phyloP scores from a whole-genome alignment of 2,329 filamentous ascomycete species.

The Phoma sp. region DNA sequence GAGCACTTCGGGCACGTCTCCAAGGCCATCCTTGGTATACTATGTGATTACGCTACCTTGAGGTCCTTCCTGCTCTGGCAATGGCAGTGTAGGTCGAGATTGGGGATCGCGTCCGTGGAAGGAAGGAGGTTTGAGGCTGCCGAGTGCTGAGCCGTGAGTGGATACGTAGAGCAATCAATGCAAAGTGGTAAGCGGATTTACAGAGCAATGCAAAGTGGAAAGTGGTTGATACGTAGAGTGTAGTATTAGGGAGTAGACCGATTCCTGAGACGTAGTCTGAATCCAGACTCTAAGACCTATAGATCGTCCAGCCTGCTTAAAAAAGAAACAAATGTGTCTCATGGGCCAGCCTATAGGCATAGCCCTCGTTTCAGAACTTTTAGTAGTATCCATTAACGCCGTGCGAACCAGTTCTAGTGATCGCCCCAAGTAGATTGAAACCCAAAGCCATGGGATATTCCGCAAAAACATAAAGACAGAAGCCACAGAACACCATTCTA shows the following conservation, averaged over 20 bases:
- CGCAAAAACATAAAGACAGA: slow-evolving; percentile 22
- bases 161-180: neutral
- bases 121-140: slow-evolving; percentile 9
- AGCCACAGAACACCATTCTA: slow-evolving; percentile 37
- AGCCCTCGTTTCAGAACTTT: slow-evolving; percentile 30
- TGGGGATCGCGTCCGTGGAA: slow-evolving; percentile 10
- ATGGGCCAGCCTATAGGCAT: slow-evolving; percentile 21
- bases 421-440: slow-evolving; percentile 16
- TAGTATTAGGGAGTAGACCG: slow-evolving; percentile 23
- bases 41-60: neutral
- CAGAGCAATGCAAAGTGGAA: neutral
- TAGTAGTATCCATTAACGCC: slow-evolving; percentile 32
- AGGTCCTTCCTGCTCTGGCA: slow-evolving; percentile 16
- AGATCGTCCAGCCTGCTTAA: slow-evolving; percentile 8
- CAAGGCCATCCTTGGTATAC: neutral
- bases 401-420: slow-evolving; percentile 27
- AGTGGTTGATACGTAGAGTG: slow-evolving; percentile 18
- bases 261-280: neutral
- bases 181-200: neutral
- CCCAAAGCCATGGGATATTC: slow-evolving; percentile 30
- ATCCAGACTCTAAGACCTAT: slow-evolving; percentile 19
- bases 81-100: slow-evolving; percentile 12
- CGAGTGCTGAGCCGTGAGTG: neutral
- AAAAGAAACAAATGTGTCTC: slow-evolving; percentile 7
- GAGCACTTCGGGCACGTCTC: slow-evolving; percentile 9